Percentiles rank a stretch among this genome's conserved stretches.
Conservation (phyloP, 164 flowering plant genomes). For the Vitis labrusca region DNA sequence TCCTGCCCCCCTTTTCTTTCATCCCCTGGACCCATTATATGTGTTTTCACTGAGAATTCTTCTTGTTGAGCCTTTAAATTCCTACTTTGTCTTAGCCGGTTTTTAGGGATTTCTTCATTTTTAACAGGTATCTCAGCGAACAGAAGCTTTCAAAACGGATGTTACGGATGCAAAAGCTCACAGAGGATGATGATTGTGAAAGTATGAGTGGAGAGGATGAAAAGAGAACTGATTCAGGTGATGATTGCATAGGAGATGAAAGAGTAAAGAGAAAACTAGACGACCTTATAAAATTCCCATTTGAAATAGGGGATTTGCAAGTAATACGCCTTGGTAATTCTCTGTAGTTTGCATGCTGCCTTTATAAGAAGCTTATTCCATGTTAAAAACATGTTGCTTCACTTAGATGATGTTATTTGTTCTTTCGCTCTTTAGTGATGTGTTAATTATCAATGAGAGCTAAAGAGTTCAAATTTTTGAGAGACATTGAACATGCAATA, state of each 20-base stretch:
- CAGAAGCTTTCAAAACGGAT: constrained; percentile 73
- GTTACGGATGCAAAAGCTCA: constrained; percentile 47
- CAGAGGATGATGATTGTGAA: constrained; percentile 30
- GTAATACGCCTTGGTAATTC: constrained; percentile 62
- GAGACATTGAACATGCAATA: background rate
- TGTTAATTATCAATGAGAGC: background rate
- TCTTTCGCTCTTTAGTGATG: too few species aligned
- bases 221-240: constrained; percentile 38
- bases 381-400: background rate
- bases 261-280: constrained; percentile 15
- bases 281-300: constrained; percentile 30
- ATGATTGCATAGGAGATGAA: constrained; percentile 30
- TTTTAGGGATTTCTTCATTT: constrained; percentile 3
- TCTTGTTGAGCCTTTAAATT: background rate
- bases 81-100: background rate
- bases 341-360: background rate
- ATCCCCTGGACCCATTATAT: background rate
- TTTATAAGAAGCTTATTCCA: background rate
- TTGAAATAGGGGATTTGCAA: constrained; percentile 56
- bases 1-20: too few species aligned
- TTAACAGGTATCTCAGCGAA: constrained; percentile 68
- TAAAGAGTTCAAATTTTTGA: background rate
- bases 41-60: background rate
- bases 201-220: constrained; percentile 47
- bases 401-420: background rate